Conservation (phyloP, 768 basidiomycete genomes). For the Mycena leptocephala region DNA sequence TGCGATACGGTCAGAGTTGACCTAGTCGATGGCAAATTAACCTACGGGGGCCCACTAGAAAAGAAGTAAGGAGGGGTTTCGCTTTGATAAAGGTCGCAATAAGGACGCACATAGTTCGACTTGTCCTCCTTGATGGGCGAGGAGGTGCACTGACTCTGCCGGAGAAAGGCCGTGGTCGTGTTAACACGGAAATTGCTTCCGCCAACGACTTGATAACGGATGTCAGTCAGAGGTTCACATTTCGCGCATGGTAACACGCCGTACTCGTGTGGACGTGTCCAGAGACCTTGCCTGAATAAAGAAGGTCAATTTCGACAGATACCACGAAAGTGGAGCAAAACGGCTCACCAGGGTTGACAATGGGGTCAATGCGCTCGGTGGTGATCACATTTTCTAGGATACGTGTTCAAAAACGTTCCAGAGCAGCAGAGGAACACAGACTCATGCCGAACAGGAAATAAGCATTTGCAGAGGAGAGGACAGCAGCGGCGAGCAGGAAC, state of each 20-base stretch:
- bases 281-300: constrained; percentile 54
- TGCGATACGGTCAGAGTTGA: constrained; percentile 29
- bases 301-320: neutral
- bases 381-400: constrained; percentile 59
- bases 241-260: neutral
- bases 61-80: neutral
- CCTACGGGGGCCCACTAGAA: constrained; percentile 33
- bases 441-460: constrained; percentile 34
- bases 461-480: constrained; percentile 33
- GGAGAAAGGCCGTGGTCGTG: constrained; percentile 58
- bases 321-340: too few relatives aligned
- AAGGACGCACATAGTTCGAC: constrained; percentile 61
- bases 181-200: constrained; percentile 67
- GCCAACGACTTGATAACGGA: constrained; percentile 58
- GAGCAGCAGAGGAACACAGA: constrained; percentile 15
- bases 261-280: constrained; percentile 61
- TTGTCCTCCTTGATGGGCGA: constrained; percentile 70
- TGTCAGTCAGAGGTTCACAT: neutral
- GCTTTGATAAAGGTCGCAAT: neutral
- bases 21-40: neutral
- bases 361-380: constrained; percentile 66
- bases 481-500: constrained; percentile 34
- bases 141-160: constrained; percentile 68
- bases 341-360: constrained; percentile 55
- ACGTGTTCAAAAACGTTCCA: neutral